Percentiles rank a stretch among this genome's conserved stretches.
These are phyloP conservation scores for Emericellopsis cladophorae DNA, from an alignment of 2,329 filamentous ascomycete genomes.

Conservation along the genomic window DNA sequence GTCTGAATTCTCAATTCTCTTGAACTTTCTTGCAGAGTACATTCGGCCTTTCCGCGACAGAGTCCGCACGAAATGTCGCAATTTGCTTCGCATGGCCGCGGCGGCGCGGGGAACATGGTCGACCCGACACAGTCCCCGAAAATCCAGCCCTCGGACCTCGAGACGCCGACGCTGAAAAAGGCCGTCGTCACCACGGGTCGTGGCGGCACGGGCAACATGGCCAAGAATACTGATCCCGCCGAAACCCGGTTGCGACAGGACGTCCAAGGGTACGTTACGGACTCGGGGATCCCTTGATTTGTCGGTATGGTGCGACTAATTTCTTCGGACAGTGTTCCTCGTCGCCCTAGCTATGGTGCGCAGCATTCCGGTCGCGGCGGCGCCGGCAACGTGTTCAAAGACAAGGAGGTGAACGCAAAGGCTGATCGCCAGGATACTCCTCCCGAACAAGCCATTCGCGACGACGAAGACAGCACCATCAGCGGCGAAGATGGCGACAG, in stretches of 20 bases:
- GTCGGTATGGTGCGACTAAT: slow-evolving; percentile 2
- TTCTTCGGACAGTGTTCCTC: slow-evolving; percentile 28
- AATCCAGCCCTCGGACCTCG: slow-evolving; percentile 49
- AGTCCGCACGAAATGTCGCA: not conserved
- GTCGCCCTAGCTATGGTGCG: slow-evolving; percentile 43
- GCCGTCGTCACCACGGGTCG: slow-evolving; percentile 82
- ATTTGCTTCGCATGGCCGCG: slow-evolving; percentile 57
- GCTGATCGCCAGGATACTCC: slow-evolving; percentile 11
- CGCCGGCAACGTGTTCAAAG: slow-evolving; percentile 55
- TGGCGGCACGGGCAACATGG: slow-evolving; percentile 83
- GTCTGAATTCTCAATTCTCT: too few species aligned
- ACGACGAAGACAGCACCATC: slow-evolving; percentile 1
- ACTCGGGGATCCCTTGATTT: not conserved
- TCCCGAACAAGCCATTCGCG: slow-evolving; percentile 17
- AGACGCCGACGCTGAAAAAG: slow-evolving; percentile 73
- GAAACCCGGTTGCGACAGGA: slow-evolving; percentile 75
- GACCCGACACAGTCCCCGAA: slow-evolving; percentile 37
- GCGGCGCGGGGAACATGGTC: slow-evolving; percentile 66
- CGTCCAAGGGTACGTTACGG: slow-evolving; percentile 50
- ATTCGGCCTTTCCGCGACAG: too few species aligned
- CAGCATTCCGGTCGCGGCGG: slow-evolving; percentile 64
- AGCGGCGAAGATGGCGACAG: slow-evolving; percentile 6
- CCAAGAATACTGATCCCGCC: slow-evolving; percentile 53
- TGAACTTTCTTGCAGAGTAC: too few species aligned
- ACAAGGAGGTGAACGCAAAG: slow-evolving; percentile 25